Evolutionary conservation across 805 yeast species (phyloP), one percentile per base, ranked within the genome.

Genomic region (Candida boleticola): DNA sequence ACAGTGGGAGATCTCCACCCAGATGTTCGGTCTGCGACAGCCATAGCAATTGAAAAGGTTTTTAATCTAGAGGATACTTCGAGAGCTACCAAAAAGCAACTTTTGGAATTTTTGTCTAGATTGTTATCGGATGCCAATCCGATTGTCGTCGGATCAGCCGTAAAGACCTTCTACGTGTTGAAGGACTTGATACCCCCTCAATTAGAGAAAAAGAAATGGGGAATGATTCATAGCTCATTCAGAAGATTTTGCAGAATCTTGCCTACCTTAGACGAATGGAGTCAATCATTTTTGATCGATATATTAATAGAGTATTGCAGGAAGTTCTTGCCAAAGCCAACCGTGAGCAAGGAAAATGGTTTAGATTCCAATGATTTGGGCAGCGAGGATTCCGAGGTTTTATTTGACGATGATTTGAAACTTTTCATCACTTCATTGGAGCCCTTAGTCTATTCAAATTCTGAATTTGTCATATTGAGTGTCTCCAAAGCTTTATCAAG

Each of bases 1-100:
- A 73, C 85, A 5, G 63, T 77, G 2, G 62, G 74, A 6, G 99
- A 93, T 55, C 73, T 81, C 3, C 81, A 93, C 6, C 81, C 96
- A 0, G 57, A 75, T 13, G 99, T 93, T 3, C 74, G 98, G 48
- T 68, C 83, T 26, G 84, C 95, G 1, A 79, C 92, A 1, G 89
- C 92, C 2, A 72, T 84, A 37, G 86, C 96, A 0, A 71, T 89
- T 25, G 74, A 80, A 3, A 88, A 85, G 46, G 74, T 74, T 20
- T 70, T 63, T 50, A 51, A 58, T 17, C 48, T 21, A 11, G 41
- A 38, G 13, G 49, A 50, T 18, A 46, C 69, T 3, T 75, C 73
- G 19, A 57, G 55, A 3, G 65, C 78, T 1, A 66, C 69, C 27
- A 61, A 64, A 17, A 69, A 66, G 6, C 85, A 81, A 41, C 59